phyloP scores from a whole-genome alignment of 805 yeast species.

The Teunomyces kruisii region DNA sequence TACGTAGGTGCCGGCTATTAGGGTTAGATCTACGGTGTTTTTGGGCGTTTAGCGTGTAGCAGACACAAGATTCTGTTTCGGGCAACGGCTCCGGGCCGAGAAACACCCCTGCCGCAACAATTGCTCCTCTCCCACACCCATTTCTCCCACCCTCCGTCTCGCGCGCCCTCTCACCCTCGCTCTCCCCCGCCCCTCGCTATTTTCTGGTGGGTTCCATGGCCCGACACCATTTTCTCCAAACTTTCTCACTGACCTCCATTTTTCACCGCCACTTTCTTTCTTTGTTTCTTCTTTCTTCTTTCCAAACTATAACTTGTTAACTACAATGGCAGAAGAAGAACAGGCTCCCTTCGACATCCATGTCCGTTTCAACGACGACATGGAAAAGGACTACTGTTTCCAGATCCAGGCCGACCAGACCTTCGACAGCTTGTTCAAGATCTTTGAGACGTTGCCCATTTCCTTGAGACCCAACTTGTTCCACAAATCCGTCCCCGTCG shows the following conservation, averaged over 20 bases:
- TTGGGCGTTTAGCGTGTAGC: too few relatives aligned
- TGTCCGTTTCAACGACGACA: conserved; percentile 81
- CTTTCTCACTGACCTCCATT: not conserved
- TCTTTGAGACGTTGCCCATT: conserved; percentile 69
- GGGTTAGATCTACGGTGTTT: too few relatives aligned
- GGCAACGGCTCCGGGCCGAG: too few relatives aligned
- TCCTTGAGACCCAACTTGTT: conserved; percentile 79
- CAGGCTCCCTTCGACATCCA: conserved; percentile 46
- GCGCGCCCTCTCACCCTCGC: too few relatives aligned
- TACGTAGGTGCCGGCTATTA: too few relatives aligned
- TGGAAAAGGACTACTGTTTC: conserved; percentile 88
- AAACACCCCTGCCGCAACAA: too few relatives aligned
- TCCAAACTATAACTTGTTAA: too few relatives aligned
- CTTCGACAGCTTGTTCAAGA: conserved; percentile 56
- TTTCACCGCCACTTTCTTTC: not conserved
- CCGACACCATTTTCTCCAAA: not conserved
- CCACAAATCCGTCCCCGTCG: conserved; percentile 61
- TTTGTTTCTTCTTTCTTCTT: not conserved
- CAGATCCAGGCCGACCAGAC: conserved; percentile 60
- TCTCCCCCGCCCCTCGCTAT: too few relatives aligned
- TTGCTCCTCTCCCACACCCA: too few relatives aligned
- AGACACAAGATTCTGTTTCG: too few relatives aligned
- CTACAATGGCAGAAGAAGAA: conserved; percentile 17
- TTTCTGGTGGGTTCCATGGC: not conserved
- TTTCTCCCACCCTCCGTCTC: too few relatives aligned